Evolutionary conservation across 805 yeast genomes (phyloP), one percentile per base, ranked within the genome.

Genomic region (Tetrapisispora namnaoensis): DNA sequence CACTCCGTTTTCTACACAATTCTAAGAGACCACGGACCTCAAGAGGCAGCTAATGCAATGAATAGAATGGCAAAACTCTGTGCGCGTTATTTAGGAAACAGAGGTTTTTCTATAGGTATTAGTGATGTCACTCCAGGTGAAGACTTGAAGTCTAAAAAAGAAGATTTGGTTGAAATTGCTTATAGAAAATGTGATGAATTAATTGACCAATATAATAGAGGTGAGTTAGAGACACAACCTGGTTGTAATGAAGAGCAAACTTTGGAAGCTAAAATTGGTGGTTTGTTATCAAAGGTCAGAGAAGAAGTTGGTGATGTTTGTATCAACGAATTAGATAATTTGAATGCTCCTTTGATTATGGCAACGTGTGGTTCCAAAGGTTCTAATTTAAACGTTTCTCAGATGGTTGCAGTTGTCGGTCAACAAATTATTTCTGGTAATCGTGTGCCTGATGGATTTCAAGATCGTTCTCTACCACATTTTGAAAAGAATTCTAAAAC

Each of bases 391-490:
- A 93, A 93, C 68, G 99, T 93, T 30, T 93, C 99, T 14, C 99
- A 93, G 73, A 93, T 93, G 99, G 98, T 93, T 76, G 99, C 99
- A 0, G 96, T 91, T 65, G 99, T 93, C 28, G 99, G 99, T 48
- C 99, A 93, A 72, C 99, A 93, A 70, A 93, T 93, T 73, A 93
- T 93, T 58, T 83, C 96, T 4, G 99, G 99, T 69, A 86, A 88
- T 65, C 95, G 99, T 78, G 99, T 93, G 53, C 98, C 99, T 22
- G 96, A 93, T 75, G 99, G 99, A n/a, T 93, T 93, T 77, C 98
- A 93, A 69, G 98, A 93, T 70, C 82, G 99, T 69, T 88, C 99
- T 0, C 72, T 93, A 57, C 99, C 99, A 13, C 99, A 93, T 70
- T 93, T 93, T 73, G 81, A 87, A 44, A 93, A 95, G 69, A 86